Base-by-base conservation (phyloP, 2,329 filamentous ascomycete genomes). In the Fusarium fracticaudum region DNA sequence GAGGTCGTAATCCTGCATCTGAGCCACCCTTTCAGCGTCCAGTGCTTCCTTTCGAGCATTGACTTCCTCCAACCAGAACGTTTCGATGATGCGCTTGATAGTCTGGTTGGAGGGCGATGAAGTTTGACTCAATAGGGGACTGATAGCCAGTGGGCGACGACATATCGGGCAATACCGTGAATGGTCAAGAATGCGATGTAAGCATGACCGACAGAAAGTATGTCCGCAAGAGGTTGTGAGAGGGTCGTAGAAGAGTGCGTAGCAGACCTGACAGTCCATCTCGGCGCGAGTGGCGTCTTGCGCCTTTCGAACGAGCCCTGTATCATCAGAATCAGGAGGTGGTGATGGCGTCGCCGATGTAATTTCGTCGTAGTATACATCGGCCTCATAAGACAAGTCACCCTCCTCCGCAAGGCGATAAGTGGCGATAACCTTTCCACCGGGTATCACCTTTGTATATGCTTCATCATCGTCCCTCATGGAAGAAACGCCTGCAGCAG, bases 201-300 rank as follows among this genome's bases (percentile, higher is more conserved):
- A 86, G 80, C 95, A 98, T 67, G 89, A 88, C 26, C 93, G 91
- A 81, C 95, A 98, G 78, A 96, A 96, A 0, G 94, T 98, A 81
- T 98, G 95, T 3, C 95, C 95, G 77, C 95, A 98, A 4, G 90
- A 87, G 0, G 94, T 97, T 1, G 95, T 98, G 59, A 95, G 85
- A 0, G 95, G 94, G 70, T 97, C 93, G 69, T 94, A 85, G 80
- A 96, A 93, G 29, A 97, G 82, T 45, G 91, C 89, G 81, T 96
- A 97, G 83, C 95, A 98, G 67, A 98, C 91, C 77, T 96, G 94
- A 75, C 95, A 98, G 78, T 98, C 94, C 78, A 97, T 85, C 79
- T 97, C 94, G 22, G 86, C 85, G 69, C 91, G 89, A 7, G 90
- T 86, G 3, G 86, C 84, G 33, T 92, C 88, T 76, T 90, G 90